Conservation (phyloP, 106 monocot species). For the Allium cepa region DNA sequence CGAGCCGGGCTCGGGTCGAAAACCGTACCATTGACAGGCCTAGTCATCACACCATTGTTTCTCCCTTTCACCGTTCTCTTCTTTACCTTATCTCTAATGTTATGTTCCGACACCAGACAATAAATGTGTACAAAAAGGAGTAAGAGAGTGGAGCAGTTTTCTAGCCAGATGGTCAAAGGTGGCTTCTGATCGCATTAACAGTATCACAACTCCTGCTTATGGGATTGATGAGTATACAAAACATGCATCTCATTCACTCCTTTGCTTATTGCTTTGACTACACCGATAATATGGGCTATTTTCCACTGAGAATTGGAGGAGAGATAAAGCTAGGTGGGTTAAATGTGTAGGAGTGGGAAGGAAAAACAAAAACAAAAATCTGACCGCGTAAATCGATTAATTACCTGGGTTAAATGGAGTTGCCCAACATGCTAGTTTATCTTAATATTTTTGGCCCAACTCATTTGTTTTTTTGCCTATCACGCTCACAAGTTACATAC, state of each 20-base stretch:
- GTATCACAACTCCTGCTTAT: conserved; percentile 76
- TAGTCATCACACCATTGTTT: conserved; percentile 69
- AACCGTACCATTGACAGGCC: no score
- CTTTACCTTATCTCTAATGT: conserved; percentile 65
- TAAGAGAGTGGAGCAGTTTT: conserved; percentile 86
- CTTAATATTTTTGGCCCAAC: no score
- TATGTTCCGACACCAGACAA: conserved; percentile 89
- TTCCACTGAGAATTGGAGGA: no score
- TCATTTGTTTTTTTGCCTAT: no score
- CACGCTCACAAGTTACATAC: no score
- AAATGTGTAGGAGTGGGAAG: no score
- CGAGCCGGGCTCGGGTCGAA: no score
- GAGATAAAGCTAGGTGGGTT: no score
- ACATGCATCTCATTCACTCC: conserved; percentile 46
- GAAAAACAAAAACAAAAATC: no score
- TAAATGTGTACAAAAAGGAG: conserved; percentile 87
- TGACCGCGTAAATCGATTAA: no score
- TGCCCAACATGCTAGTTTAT: no score
- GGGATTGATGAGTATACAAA: conserved; percentile 76
- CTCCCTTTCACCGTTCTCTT: conserved; percentile 82
- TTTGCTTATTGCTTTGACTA: conserved; percentile 56
- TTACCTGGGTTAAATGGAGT: no score
- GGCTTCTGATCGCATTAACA: conserved; percentile 58
- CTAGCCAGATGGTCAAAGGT: conserved; percentile 85
- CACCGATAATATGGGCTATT: conserved; percentile 68